phyloP scores from a whole-genome alignment of 2,329 filamentous ascomycete genomes.

The Beauveria bassiana region DNA sequence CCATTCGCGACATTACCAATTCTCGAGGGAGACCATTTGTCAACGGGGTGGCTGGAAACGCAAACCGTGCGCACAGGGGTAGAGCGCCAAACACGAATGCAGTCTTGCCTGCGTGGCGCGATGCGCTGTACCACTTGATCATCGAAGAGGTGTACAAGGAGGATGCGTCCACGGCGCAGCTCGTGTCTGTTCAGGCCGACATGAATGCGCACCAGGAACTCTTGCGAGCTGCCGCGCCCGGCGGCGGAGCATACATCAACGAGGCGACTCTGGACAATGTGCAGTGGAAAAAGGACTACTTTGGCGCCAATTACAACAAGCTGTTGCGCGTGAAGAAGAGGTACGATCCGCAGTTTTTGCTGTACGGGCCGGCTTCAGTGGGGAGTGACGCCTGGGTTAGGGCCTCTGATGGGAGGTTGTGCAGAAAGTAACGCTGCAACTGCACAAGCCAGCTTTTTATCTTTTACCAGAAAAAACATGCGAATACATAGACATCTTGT shows the following conservation, averaged over 20 bases:
- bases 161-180: neutral
- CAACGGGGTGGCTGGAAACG: neutral
- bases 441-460: neutral
- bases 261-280: conserved; percentile 41
- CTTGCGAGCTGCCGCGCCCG: conserved; percentile 31
- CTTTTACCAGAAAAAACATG: neutral
- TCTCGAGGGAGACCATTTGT: neutral
- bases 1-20: conserved; percentile 20
- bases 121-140: neutral
- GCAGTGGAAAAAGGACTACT: conserved; percentile 37
- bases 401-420: conserved; percentile 32
- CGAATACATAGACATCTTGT: neutral
- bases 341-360: conserved; percentile 39
- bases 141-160: neutral
- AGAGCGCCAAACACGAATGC: neutral
- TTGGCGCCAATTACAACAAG: conserved; percentile 35
- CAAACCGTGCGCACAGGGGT: neutral
- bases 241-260: conserved; percentile 40
- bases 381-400: conserved; percentile 42
- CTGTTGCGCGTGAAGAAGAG: conserved; percentile 39
- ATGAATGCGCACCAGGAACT: neutral
- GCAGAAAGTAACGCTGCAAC: conserved; percentile 15
- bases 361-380: conserved; percentile 40
- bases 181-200: neutral
- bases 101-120: neutral